Evolutionary conservation across 768 basidiomycete species (phyloP), one percentile per base, ranked within the genome.

Genomic region (Lyophyllum decastes): DNA sequence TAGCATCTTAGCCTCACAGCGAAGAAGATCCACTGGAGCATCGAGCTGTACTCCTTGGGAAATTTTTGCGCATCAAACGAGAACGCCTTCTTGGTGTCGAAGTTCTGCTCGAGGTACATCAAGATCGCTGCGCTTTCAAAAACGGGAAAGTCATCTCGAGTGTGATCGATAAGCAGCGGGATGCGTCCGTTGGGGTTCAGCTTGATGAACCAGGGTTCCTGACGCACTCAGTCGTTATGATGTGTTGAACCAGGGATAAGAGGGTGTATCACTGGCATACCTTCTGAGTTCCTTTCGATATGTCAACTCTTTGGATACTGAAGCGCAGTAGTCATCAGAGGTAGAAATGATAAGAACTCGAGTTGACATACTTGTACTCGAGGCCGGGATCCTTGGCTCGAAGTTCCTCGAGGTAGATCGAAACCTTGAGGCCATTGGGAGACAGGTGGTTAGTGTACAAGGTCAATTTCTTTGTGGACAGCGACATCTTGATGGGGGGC

Each of bases 21-120:
- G 62, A 94, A 95, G 76, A 94, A 92, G 51, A 94, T 85, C 94
- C 92, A 95, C 66, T 92, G 92, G 22, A 92, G 66, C 74, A 84
- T 79, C 72, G 89, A 86, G 65, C 84, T 88, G 64, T 87, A 85
- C 33, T 86, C 78, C 45, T 89, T 78, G 4, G 84, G 79, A 2
- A 83, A 73, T 17, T 66, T 76, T 19, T 63, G 71, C 3, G 77
- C 72, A 62, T 88, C 79, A 72, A 89, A 93, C 64, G 74, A 81
- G 65, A 94, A 89, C 63, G 41, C 35, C 22, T 51, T 83, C 79
- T 69, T 80, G 72, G 78, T 86, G 72, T 96, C 94, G 66, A 89
- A 94, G 66, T 88, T 84, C 67, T 92, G 87, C 21, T 79, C 79
- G 51, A 96, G 83, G 68, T 91, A 95, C n/a, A 94, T 72, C 52